Base-by-base conservation (phyloP, 257 asterid genomes). In the Solanum lycopersicoides region DNA sequence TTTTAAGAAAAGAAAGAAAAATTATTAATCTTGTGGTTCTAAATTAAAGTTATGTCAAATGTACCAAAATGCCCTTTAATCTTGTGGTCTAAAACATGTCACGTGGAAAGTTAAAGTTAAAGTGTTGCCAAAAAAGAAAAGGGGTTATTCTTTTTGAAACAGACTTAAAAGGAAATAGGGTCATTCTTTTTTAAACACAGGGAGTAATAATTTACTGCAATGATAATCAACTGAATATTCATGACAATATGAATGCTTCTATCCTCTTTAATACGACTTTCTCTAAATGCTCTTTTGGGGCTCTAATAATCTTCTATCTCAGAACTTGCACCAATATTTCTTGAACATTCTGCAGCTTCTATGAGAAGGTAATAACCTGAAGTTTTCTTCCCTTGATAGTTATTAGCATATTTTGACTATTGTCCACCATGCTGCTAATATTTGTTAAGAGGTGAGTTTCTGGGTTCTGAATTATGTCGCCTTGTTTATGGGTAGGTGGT, bases 281-380 rank as follows among this genome's bases (percentile, higher is more conserved):
- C 35, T 66, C 74, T 66, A 66, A 28, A 35, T 66, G 37, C 10
- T n/a, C 28, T 66, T 12, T 28, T 12, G 37, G 37, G 14, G 20
- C 7, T 28, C 20, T 66, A 37, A 66, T 66, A n/a, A 66, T 66
- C 74, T 66, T 28, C 30, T 28, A 1, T 28, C 1, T 28, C 30
- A 28, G 30, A 1, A 28, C 30, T 28, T 28, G 30, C 1, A 28
- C 30, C 1, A 28, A 1, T 28, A 1, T 28, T 28, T 28, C 30
- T 28, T 28, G 30, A 1, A 28, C 30, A 28, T 28, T 28, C 30
- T 11, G 98, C 84, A 95, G 93, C 85, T 96, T 96, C 89, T 95
- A 96, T 86, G 99, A 96, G 90, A 96, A 96, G 98, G 98, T 93
- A 88, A 87, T 60, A 69, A 68, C 74, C 73, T 44, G 69, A 68